A percentile compares a stretch with the other conserved stretches of the same genome.
phyloP scores from a whole-genome alignment of 495 filamentous ascomycete genomes.

The Trichoderma orchidacearum region DNA sequence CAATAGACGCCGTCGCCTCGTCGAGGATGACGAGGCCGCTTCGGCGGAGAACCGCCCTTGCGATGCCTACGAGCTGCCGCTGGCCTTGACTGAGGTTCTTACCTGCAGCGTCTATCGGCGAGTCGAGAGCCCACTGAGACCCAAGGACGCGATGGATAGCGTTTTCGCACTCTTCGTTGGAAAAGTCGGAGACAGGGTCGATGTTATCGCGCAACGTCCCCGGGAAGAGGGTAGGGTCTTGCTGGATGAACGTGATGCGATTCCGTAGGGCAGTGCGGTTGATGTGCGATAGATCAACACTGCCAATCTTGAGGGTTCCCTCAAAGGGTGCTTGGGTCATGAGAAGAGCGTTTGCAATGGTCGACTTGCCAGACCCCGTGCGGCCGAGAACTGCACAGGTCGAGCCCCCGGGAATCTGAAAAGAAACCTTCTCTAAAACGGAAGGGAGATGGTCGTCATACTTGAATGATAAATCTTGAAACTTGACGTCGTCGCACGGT shows the following conservation, averaged over 20 bases:
- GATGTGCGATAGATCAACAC: constrained; percentile 32
- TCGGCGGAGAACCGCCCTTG: constrained; percentile 41
- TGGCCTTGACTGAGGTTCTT: constrained; percentile 50
- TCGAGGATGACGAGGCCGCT: constrained; percentile 53
- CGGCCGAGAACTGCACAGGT: constrained; percentile 54
- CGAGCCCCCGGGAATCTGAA: constrained; percentile 58
- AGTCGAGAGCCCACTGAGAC: constrained; percentile 25
- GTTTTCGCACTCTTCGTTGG: constrained; percentile 30
- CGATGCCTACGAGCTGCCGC: constrained; percentile 45
- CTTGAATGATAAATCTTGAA: constrained; percentile 60
- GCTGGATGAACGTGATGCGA: constrained; percentile 46
- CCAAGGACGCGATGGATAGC: constrained; percentile 30
- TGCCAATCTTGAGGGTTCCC: constrained; percentile 38
- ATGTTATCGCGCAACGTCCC: constrained; percentile 42
- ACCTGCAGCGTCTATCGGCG: constrained; percentile 39
- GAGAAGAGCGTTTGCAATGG: constrained; percentile 42
- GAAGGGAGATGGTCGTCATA: constrained; percentile 67
- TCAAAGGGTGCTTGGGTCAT: constrained; percentile 31
- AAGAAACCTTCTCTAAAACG: constrained; percentile 46
- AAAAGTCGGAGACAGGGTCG: constrained; percentile 32
- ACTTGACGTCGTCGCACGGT: constrained; percentile 53
- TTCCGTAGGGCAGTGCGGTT: constrained; percentile 39
- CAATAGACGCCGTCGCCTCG: constrained; percentile 79
- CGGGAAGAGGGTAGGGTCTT: constrained; percentile 47
- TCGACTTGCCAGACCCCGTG: constrained; percentile 51